These are phyloP conservation scores for Scleroderma citrinum DNA, from an alignment of 768 basidiomycete genomes.

Conservation along the genomic window DNA sequence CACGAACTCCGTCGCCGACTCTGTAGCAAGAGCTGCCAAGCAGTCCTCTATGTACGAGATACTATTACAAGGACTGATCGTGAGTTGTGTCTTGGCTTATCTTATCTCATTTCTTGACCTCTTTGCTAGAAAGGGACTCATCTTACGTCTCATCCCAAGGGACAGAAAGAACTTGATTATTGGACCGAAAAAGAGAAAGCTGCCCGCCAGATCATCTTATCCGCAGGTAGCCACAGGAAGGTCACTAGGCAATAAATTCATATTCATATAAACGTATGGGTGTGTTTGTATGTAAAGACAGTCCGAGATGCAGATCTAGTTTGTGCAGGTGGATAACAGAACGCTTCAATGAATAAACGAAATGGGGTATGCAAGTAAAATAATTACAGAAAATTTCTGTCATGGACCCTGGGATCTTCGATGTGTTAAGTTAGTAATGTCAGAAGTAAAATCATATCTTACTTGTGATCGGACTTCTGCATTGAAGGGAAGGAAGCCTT, in stretches of 20 bases:
- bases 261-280: no score
- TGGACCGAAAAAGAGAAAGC: constrained; percentile 87
- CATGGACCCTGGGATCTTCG: neutral
- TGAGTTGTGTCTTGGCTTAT: constrained; percentile 33
- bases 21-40: constrained; percentile 56
- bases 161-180: constrained; percentile 80
- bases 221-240: constrained; percentile 29
- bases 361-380: neutral
- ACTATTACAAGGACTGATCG: constrained; percentile 70
- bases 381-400: neutral
- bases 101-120: neutral
- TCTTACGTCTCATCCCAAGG: constrained; percentile 72
- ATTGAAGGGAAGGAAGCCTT: constrained; percentile 66
- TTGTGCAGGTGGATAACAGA: constrained; percentile 11
- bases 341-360: constrained; percentile 5
- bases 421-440: neutral
- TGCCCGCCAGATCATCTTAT: constrained; percentile 53
- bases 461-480: constrained; percentile 42
- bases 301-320: constrained; percentile 14
- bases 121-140: constrained; percentile 54
- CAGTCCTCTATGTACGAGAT: constrained; percentile 70
- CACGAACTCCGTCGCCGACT: constrained; percentile 59
- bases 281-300: constrained; percentile 5
- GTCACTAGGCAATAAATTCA: constrained; percentile 13
- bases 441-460: constrained; percentile 9